Conservation (phyloP, 345 rosid genomes). For the Adansonia digitata region DNA sequence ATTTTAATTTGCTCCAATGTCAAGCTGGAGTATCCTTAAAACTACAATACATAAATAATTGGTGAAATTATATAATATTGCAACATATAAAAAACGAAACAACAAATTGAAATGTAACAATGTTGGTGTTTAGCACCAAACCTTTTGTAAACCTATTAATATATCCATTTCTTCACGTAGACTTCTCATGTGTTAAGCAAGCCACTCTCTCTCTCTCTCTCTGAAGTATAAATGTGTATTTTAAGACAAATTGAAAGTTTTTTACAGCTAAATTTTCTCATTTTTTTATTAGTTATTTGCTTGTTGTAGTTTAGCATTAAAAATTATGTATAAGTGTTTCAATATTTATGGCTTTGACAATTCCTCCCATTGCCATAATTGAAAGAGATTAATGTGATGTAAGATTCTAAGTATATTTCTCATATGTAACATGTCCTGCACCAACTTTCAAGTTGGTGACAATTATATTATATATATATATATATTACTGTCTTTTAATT, state of each 20-base stretch:
- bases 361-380: neutral
- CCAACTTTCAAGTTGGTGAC: neutral
- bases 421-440: neutral
- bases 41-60: conserved; percentile 4
- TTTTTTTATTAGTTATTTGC: neutral
- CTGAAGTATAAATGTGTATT: neutral
- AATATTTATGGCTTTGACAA: neutral
- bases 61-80: neutral
- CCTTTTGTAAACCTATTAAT: neutral
- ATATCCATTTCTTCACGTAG: conserved; percentile 28
- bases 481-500: neutral
- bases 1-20: conserved; percentile 15
- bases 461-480: neutral
- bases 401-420: neutral
- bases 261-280: neutral
- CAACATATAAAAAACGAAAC: neutral
- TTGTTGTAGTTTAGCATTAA: neutral
- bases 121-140: neutral
- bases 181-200: conserved; percentile 25
- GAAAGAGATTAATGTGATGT: conserved; percentile 4
- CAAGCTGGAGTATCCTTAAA: conserved; percentile 36
- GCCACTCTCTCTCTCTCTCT: neutral
- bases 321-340: neutral
- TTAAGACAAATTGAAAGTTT: neutral
- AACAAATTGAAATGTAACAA: conserved; percentile 1